Evolutionary conservation across 2,329 filamentous ascomycete genomes (phyloP).

Genomic region (Alternaria dauci): DNA sequence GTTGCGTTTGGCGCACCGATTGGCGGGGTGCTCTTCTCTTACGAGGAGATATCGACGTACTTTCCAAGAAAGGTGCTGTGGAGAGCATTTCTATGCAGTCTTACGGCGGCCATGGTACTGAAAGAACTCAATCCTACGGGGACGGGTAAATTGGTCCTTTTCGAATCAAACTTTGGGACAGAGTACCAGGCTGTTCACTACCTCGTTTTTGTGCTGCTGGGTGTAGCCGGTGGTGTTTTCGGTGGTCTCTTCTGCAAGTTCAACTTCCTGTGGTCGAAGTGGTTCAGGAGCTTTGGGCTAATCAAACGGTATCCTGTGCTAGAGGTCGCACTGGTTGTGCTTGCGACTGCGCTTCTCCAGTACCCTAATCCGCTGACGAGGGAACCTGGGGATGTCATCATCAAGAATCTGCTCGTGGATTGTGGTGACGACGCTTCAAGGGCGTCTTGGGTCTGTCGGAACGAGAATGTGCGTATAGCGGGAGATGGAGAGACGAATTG

Average conservation of each 20-base stretch:
- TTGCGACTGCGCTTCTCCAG: conserved; percentile 63
- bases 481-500: conserved; percentile 31
- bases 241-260: conserved; percentile 67
- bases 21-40: conserved; percentile 68
- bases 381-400: conserved; percentile 64
- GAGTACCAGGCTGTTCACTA: conserved; percentile 66
- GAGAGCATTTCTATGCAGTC: conserved; percentile 66
- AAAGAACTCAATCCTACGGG: conserved; percentile 67
- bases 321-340: conserved; percentile 63
- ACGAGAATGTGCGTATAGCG: conserved; percentile 51
- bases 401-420: conserved; percentile 66
- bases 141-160: conserved; percentile 68
- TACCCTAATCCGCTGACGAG: conserved; percentile 65
- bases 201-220: conserved; percentile 64
- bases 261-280: conserved; percentile 66
- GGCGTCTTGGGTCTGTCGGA: conserved; percentile 60
- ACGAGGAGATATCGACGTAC: conserved; percentile 67
- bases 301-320: conserved; percentile 66
- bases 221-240: conserved; percentile 65
- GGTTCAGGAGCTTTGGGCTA: conserved; percentile 61
- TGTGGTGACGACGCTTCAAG: conserved; percentile 52
- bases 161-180: conserved; percentile 67
- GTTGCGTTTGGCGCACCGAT: conserved; percentile 71
- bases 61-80: conserved; percentile 68
- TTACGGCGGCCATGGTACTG: conserved; percentile 64